Evolutionary conservation across 305 asterid species (phyloP), one percentile per base, ranked within the genome.

Genomic region (Fraxinus greggii): DNA sequence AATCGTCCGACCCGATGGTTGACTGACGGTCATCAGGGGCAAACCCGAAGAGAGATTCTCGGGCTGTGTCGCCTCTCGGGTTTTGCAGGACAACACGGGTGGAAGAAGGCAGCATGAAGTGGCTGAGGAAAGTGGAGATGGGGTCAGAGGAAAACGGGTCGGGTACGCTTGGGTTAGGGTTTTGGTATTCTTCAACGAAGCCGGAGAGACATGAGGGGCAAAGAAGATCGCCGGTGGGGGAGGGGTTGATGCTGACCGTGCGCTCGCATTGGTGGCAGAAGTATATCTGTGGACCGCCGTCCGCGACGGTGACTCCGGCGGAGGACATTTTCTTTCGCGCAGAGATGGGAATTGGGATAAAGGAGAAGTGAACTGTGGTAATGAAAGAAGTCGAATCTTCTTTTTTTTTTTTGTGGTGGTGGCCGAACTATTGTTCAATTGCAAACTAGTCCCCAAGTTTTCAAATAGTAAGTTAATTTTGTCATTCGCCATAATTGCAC

Each of bases 201-300:
- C 92, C 96, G 75, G 93, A 90, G 80, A 85, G 86, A 87, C 98
- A 94, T 38, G 91, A 78, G 19, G 96, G 97, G 86, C 97, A 94
- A 38, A 88, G 81, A 73, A 91, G 86, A 33, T 94, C 97, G 78
- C 86, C 84, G 31, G 77, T 80, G 3, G 91, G 82, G 19, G 92
- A 84, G 17, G 91, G 90, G 45, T 69, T 72, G 32, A 92, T 92
- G 82, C 67, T 77, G 81, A 90, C 93, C 72, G 93, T 92, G 77
- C 75, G 88, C 13, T 88, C 86, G 87, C 98, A 94, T 82, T 88
- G 91, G 85, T 92, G 91, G 91, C 98, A 94, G 89, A 92, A 94
- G 86, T 90, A 94, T 83, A 89, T 86, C 80, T 86, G 92, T 77
- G 93, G 90, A 67, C 85, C 88, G 83, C 83, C 89, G 86, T 51